A percentile compares a stretch with the other conserved stretches of the same genome.
Evolutionary conservation across 2,329 filamentous ascomycete species (phyloP).

Genomic region (Curvularia sp.): DNA sequence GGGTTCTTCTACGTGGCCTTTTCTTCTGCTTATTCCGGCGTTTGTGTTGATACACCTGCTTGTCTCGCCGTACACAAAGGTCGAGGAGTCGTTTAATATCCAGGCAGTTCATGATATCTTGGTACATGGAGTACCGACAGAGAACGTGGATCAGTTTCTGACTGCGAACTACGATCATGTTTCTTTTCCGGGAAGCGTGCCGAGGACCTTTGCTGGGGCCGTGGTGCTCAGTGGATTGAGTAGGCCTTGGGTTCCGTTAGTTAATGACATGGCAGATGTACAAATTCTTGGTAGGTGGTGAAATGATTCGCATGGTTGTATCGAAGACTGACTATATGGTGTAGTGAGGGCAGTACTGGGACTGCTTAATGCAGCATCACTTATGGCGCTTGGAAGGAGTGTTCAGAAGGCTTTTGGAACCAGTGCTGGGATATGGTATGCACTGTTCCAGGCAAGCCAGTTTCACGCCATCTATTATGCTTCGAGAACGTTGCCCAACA

Average conservation of each 20-base stretch:
- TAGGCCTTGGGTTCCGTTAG: constrained; percentile 67
- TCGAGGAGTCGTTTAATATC: constrained; percentile 98
- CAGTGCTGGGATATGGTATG: constrained; percentile 77
- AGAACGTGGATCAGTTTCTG: constrained; percentile 62
- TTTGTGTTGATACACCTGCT: constrained; percentile 69
- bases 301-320: not conserved
- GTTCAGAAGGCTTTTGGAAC: constrained; percentile 73
- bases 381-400: constrained; percentile 70
- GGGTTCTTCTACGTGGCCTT: constrained; percentile 33
- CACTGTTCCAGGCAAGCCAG: constrained; percentile 78
- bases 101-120: constrained; percentile 93
- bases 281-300: constrained; percentile 61
- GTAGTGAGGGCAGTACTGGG: constrained; percentile 79
- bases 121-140: constrained; percentile 74
- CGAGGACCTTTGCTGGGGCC: constrained; percentile 86
- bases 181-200: constrained; percentile 87
- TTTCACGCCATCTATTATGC: constrained; percentile 96
- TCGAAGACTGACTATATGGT: constrained; percentile 9
- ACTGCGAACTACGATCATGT: constrained; percentile 82
- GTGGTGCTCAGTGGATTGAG: constrained; percentile 76
- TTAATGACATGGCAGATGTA: constrained; percentile 62
- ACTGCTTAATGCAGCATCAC: constrained; percentile 71
- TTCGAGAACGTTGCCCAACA: constrained; percentile 89
- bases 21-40: constrained; percentile 42
- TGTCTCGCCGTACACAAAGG: constrained; percentile 88